These are phyloP conservation scores for Furcasterigmium furcatum DNA, from an alignment of 2,329 filamentous ascomycete species.

Conservation along the genomic window DNA sequence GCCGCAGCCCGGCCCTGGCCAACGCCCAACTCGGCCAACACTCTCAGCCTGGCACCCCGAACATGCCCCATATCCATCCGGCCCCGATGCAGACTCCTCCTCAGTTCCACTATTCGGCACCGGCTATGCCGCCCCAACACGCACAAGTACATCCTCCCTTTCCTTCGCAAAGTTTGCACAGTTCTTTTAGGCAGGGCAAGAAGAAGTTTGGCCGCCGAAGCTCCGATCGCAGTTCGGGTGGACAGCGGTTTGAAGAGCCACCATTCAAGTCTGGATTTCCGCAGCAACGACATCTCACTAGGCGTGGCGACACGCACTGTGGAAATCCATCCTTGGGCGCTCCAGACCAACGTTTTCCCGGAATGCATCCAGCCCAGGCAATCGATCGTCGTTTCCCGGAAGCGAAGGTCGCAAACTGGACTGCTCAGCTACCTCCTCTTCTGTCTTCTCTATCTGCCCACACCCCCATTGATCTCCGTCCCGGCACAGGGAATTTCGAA, in stretches of 20 bases:
- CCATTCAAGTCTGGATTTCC: background rate
- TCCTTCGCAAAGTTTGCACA: slow-evolving; percentile 18
- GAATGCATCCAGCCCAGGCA: no score
- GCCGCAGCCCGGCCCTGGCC: slow-evolving; percentile 63
- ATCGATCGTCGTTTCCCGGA: no score
- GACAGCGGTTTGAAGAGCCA: background rate
- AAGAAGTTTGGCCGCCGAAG: slow-evolving; percentile 44
- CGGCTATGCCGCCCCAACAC: slow-evolving; percentile 50
- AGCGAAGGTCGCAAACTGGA: no score
- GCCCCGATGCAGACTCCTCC: slow-evolving; percentile 55
- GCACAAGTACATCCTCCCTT: slow-evolving; percentile 55
- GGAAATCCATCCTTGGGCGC: slow-evolving; percentile 11
- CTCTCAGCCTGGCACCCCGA: slow-evolving; percentile 64
- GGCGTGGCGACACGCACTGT: slow-evolving; percentile 37
- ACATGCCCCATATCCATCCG: slow-evolving; percentile 48
- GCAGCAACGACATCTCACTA: slow-evolving; percentile 33
- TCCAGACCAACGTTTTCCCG: no score
- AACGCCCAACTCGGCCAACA: slow-evolving; percentile 64
- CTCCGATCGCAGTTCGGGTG: slow-evolving; percentile 39
- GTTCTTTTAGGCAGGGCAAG: slow-evolving; percentile 36
- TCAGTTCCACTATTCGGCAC: slow-evolving; percentile 58
- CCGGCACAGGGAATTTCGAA: slow-evolving; percentile 62
- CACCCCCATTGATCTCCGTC: slow-evolving; percentile 57
- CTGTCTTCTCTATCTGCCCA: background rate
- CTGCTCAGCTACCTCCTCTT: no score